phyloP scores from a whole-genome alignment of 192 early-diverging fungal genomes.

The Coemansia asiatica region DNA sequence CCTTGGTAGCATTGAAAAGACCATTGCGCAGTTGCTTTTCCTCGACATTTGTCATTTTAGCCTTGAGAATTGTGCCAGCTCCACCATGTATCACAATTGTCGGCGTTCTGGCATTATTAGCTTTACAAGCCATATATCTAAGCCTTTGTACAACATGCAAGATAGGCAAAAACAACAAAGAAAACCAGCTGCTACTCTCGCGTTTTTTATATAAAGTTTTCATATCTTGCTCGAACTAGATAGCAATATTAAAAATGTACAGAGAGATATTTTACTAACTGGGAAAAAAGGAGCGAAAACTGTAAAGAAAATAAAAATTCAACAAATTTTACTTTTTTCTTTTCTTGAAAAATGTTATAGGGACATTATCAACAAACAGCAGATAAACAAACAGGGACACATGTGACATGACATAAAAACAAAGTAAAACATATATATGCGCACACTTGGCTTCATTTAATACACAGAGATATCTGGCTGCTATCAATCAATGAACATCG shows the following conservation, averaged over 20 bases:
- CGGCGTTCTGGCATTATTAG: not conserved
- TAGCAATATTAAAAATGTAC: too few relatives aligned
- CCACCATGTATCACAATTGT: slow-evolving; percentile 40
- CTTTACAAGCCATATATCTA: not conserved
- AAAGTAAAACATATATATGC: too few relatives aligned
- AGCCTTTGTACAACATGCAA: not conserved
- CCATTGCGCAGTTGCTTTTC: slow-evolving; percentile 26
- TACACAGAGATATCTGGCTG: slow-evolving; percentile 6
- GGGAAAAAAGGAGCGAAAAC: too few relatives aligned
- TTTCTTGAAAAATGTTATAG: too few relatives aligned
- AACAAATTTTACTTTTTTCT: too few relatives aligned
- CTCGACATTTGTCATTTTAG: slow-evolving; percentile 25
- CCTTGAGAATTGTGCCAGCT: slow-evolving; percentile 25
- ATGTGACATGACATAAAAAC: not conserved
- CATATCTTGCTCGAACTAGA: not conserved
- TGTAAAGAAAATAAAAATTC: too few relatives aligned
- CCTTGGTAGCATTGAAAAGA: slow-evolving; percentile 16
- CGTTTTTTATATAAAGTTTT: too few relatives aligned
- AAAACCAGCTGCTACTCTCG: not conserved
- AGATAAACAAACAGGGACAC: too few relatives aligned
- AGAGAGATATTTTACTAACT: not conserved
- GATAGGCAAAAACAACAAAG: not conserved
- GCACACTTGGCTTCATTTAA: not conserved
- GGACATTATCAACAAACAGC: too few relatives aligned
- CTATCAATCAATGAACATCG: slow-evolving; percentile 9